Base-by-base conservation (phyloP, 179 eudicot genomes). In the Silene noctiflora region DNA sequence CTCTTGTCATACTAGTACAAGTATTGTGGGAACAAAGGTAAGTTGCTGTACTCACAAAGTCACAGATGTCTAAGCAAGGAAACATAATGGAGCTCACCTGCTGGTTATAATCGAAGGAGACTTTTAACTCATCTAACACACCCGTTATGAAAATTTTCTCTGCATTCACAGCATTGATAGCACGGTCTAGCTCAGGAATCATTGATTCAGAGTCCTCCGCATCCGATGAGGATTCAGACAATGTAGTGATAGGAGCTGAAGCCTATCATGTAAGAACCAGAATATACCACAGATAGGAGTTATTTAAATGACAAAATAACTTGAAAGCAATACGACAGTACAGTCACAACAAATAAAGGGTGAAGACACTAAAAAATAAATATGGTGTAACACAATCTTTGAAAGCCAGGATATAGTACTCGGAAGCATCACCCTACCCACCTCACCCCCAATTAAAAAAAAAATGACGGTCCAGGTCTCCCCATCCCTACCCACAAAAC, bases 131-230 rank as follows among this genome's bases (percentile, higher is more conserved):
- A 80, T 93, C 99, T 53, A 96, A 86, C 35, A 90, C 89, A 80
- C 99, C 99, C 67, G 89, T 91, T 69, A 93, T 73, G 80, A 88
- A 96, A 13, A 93, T 31, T 60, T 85, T 91, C 87, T 96, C 99
- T 69, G 74, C 73, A 76, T 77, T 83, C 35, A 81, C 76, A 58
- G 76, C 71, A 76, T 91, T 85, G 44, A 82, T 76, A 48, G 58
- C 71, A 69, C 84, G 87, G 70, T 73, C 80, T 21, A 73, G 84
- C 76, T 77, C 86, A 75, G 51, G 62, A 76, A 11, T 51, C 72
- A 87, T 89, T 39, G 69, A 77, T 76, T 83, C 96, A 4, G 82
- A 85, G 75, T 86, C 89, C 79, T 91, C 99, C 68, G 89, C 80
- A 79, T 96, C 96, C 4, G 99, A 92, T 63, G 94, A 91, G 33